Base-by-base conservation (phyloP, 495 filamentous ascomycete species). In the Xylaria cubensis region DNA sequence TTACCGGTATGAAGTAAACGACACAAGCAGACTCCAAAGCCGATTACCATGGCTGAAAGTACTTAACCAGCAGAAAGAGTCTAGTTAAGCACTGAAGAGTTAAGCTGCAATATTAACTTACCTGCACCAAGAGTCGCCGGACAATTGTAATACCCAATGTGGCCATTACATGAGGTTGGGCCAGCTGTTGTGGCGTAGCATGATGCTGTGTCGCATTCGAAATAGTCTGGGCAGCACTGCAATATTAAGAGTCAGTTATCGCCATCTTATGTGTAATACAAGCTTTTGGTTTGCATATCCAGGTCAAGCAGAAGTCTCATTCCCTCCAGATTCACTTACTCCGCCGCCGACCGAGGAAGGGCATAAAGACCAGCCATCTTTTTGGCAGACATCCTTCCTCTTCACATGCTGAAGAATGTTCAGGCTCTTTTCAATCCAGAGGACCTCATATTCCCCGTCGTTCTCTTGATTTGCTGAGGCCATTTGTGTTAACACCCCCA, bases 111-210 rank as follows among this genome's bases (percentile, higher is more conserved):
- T 51, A 41, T 71, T 24, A 53, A 64, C 75, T 75, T 72, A 79
- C 77, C 75, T 32, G 71, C 9, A 5, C 74, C 75, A n/a, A 68
- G 67, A 1, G 68, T 74, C 0, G 73, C 8, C 32, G 74, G 72
- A 65, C 84, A 86, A 19, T 63, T 69, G 67, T 76, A 84, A 21
- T 73, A 84, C 21, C 76, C 79, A 51, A 53, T 39, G n/a, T 24
- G 70, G 0, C 79, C 81, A 55, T 78, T 80, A 9, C 80, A 83
- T n/a, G 82, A 73, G 17, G 80, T 75, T 46, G 79, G 72, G 15
- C 78, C 82, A 36, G 80, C 75, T 15, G 82, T 84, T 36, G 83
- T 84, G 62, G 82, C 80, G 63, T 80, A 82, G 63, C 84, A 86
- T 17, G 78, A 82, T 19, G 84, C 79, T 46, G 75, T 75, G n/a